These are phyloP conservation scores for Casuarina glauca DNA, from an alignment of 306 rosid species.

Conservation along the genomic window DNA sequence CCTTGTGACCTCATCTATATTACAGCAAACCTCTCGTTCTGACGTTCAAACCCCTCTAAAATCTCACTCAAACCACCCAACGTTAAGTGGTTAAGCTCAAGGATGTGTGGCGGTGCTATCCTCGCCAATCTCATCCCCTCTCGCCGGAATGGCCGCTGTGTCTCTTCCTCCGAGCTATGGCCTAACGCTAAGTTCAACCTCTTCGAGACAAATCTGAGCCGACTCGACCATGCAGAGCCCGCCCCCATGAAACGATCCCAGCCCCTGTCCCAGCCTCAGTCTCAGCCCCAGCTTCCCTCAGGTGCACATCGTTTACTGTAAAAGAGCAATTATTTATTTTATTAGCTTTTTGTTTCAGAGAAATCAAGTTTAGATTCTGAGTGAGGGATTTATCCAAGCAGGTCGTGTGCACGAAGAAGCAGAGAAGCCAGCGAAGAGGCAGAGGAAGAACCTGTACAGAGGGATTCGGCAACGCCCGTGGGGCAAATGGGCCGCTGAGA, in stretches of 20 bases:
- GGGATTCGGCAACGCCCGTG: constrained; percentile 95
- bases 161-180: constrained; percentile 54
- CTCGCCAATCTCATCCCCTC: constrained; percentile 64
- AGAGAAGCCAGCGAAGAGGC: constrained; percentile 66
- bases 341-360: no score
- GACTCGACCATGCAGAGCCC: background rate
- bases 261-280: constrained; percentile 5
- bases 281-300: constrained; percentile 28
- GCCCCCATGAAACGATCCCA: constrained; percentile 34
- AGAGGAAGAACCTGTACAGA: constrained; percentile 84
- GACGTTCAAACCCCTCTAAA: background rate
- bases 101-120: constrained; percentile 92
- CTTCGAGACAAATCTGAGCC: constrained; percentile 24
- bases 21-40: background rate
- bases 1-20: background rate
- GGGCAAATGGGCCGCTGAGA: constrained; percentile 99
- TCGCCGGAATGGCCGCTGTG: constrained; percentile 48
- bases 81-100: background rate
- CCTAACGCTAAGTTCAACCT: constrained; percentile 42
- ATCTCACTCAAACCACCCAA: background rate
- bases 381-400: constrained; percentile 24
- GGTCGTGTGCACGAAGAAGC: constrained; percentile 31
- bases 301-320: constrained; percentile 32
- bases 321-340: background rate
- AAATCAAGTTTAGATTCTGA: background rate